Base-by-base conservation (phyloP, 2,329 filamentous ascomycete species). In the Aspergillus novoparasiticus region DNA sequence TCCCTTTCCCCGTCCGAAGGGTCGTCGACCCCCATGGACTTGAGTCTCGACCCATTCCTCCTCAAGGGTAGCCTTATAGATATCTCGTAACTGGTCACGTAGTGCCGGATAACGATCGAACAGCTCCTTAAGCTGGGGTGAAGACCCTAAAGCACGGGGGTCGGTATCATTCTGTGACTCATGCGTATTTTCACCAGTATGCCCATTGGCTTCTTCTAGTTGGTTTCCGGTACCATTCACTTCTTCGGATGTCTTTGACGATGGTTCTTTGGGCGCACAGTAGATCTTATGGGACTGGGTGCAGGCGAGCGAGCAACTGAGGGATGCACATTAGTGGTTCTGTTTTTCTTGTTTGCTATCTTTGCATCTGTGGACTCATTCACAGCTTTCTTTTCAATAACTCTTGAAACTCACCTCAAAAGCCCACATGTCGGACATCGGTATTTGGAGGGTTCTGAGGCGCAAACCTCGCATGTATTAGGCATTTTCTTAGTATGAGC, bases 221-320 rank as follows among this genome's bases (percentile, higher is more conserved):
- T 16, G 63, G 28, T 36, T 59, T 21, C 19, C 64, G 34, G 62
- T 16, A 53, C 57, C 57, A 53, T 64, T 62, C 48, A 60, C 58
- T 59, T 64, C 60, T 12, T 63, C 59, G 48, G 64, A 61, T 32
- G 66, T 41, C 36, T 68, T 65, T 23, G 68, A 57, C 26, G 66
- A 64, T 21, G 61, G 57, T 34, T 66, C 60, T 66, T 73, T 73
- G n/a, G 76, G 75, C 23, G 72, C 70, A 64, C 81, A 83, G 61
- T 77, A 76, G 21, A 75, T 74, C 68, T 82, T 81, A 68, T 83
- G 81, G 6, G 75, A 72, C 59, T 81, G 78, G 43, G 79, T 79
- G 68, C 81, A 83, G 36, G 70, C 73, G 43, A 83, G 75, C 11
- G 81, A 83, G 61, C 81, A 83, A 66, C 81, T 83, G n/a, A 56